phyloP scores from a whole-genome alignment of 129 eudicot species.

The Logfia minima region DNA sequence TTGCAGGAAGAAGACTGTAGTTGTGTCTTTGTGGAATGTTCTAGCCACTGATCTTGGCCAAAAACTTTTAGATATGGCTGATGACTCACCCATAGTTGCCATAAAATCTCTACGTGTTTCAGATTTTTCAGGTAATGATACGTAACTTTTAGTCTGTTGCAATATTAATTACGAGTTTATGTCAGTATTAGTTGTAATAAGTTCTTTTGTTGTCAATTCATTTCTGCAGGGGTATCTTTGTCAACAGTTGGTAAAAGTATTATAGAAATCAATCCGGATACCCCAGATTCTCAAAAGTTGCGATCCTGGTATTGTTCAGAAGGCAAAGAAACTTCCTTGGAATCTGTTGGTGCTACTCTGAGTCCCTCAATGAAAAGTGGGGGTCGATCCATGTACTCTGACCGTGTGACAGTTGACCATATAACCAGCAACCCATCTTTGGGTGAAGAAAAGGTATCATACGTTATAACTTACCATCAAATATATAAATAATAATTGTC shows the following conservation, averaged over 20 bases:
- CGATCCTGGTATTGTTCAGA: constrained; percentile 80
- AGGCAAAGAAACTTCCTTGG: constrained; percentile 82
- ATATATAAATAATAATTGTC: background rate
- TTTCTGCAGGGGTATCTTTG: constrained; percentile 71
- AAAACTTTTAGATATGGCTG: constrained; percentile 80
- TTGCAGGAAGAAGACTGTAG: constrained; percentile 92
- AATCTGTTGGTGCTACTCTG: constrained; percentile 68
- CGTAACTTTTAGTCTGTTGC: background rate
- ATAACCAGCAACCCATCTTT: constrained; percentile 65
- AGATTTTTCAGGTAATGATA: constrained; percentile 70
- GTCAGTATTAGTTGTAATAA: background rate
- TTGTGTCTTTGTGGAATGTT: constrained; percentile 81
- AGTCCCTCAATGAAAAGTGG: constrained; percentile 54
- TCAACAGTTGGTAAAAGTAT: constrained; percentile 72
- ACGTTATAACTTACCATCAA: background rate
- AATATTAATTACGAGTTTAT: background rate
- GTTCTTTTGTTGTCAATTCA: background rate
- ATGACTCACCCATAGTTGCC: constrained; percentile 82
- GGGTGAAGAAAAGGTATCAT: constrained; percentile 81
- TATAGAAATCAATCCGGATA: constrained; percentile 66
- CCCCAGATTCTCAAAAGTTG: constrained; percentile 75
- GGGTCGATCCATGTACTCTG: constrained; percentile 67
- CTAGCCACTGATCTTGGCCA: constrained; percentile 87
- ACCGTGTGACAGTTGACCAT: constrained; percentile 63
- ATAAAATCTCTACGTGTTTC: constrained; percentile 83